Conservation (phyloP, 2,329 filamentous ascomycete species). For the Elsinoe ampelina region DNA sequence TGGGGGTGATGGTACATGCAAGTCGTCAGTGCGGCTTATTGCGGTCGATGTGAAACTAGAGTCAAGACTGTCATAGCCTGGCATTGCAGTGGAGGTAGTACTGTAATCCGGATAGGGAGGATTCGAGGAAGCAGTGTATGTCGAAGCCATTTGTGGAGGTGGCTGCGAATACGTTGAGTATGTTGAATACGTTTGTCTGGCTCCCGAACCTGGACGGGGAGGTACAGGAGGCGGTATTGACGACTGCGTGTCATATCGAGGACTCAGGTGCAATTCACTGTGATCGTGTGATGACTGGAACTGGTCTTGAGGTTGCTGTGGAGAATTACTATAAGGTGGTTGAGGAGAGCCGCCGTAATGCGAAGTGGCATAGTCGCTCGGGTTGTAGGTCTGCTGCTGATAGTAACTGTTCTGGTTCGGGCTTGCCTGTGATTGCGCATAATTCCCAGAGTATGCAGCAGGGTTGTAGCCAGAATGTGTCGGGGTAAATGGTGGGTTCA, state of each 20-base stretch:
- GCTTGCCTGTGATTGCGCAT: conserved; percentile 12
- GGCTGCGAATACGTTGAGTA: conserved; percentile 15
- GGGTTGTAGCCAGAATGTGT: conserved; percentile 18
- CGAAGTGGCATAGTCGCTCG: conserved; percentile 15
- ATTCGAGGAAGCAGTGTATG: conserved; percentile 18
- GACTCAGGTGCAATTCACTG: conserved; percentile 17
- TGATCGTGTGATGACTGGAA: not conserved
- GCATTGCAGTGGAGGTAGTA: conserved; percentile 10
- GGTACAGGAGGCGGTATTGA: conserved; percentile 21
- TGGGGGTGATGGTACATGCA: conserved; percentile 24
- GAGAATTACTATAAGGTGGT: conserved; percentile 16
- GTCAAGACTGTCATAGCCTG: conserved; percentile 8
- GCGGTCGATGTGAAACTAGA: conserved; percentile 18
- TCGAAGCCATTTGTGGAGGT: conserved; percentile 17
- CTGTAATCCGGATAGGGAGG: conserved; percentile 17
- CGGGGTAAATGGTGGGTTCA: conserved; percentile 23
- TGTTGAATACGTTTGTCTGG: conserved; percentile 6
- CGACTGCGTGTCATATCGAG: conserved; percentile 14
- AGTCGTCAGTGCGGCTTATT: conserved; percentile 17
- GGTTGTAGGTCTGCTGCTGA: conserved; percentile 22
- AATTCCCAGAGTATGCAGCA: conserved; percentile 20
- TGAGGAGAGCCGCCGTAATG: conserved; percentile 16
- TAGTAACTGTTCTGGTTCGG: conserved; percentile 10
- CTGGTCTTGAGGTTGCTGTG: conserved; percentile 1
- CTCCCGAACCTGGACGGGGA: conserved; percentile 16